phyloP scores from a whole-genome alignment of 768 basidiomycete genomes.

The Grammothele lineata region DNA sequence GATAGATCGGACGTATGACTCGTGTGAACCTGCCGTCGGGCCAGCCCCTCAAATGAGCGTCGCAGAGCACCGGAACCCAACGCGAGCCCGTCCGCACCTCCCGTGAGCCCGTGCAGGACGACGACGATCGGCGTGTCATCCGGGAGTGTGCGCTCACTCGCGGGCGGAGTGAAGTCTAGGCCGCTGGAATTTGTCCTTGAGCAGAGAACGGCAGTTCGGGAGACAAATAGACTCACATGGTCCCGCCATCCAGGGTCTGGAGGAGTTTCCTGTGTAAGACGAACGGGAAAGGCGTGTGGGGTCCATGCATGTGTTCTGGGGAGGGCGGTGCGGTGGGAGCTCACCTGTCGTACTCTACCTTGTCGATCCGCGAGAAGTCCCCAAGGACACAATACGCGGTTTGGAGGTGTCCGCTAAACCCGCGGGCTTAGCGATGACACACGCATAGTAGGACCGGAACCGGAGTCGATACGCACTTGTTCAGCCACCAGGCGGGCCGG shows the following conservation, averaged over 20 bases:
- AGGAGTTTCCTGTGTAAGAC: conserved; percentile 41
- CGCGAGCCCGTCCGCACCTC: conserved; percentile 29
- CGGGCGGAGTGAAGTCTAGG: conserved; percentile 57
- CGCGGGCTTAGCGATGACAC: too few species aligned
- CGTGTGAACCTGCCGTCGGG: conserved; percentile 65
- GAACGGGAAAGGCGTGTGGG: not conserved
- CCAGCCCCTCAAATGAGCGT: conserved; percentile 1
- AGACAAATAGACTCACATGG: conserved; percentile 48
- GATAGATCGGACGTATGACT: conserved; percentile 84
- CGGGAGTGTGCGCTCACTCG: conserved; percentile 22
- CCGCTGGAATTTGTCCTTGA: conserved; percentile 36
- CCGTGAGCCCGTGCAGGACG: conserved; percentile 46
- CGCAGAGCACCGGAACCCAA: not conserved
- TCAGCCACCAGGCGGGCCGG: conserved; percentile 29
- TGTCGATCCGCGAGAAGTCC: conserved; percentile 54
- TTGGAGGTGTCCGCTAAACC: conserved; percentile 55
- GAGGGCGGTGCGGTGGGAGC: conserved; percentile 1
- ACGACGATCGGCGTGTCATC: conserved; percentile 50
- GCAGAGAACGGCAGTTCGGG: too few species aligned
- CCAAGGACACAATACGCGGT: conserved; percentile 58
- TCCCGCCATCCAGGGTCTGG: conserved; percentile 56
- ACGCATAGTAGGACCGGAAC: too few species aligned
- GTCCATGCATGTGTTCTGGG: not conserved
- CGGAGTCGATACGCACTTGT: conserved; percentile 24
- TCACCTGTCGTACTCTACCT: conserved; percentile 53